Evolutionary conservation across 768 basidiomycete species (phyloP).

Genomic region (Mycena polygramma): DNA sequence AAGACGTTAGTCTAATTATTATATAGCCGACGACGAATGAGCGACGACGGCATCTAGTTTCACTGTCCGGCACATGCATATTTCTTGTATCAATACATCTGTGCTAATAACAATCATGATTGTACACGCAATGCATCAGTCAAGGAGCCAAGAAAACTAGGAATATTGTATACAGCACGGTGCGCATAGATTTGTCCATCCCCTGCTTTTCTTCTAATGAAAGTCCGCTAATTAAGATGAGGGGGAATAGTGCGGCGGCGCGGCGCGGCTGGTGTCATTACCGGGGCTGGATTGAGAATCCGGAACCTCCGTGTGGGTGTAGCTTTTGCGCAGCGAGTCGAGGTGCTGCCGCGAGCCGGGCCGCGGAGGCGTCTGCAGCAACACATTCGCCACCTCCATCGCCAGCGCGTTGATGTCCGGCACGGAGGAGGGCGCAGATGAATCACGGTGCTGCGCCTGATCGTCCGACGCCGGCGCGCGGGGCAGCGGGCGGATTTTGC

Average conservation of each 20-base stretch:
- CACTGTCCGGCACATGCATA: not conserved
- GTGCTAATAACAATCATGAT: not conserved
- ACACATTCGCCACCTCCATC: conserved; percentile 45
- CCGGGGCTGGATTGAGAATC: not conserved
- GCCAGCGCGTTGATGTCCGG: conserved; percentile 45
- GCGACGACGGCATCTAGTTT: conserved; percentile 8
- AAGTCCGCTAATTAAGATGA: too few relatives aligned
- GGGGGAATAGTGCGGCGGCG: conserved; percentile 25
- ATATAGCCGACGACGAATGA: conserved; percentile 23
- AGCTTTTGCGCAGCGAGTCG: conserved; percentile 9
- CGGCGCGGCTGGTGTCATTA: not conserved
- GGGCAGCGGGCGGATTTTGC: conserved; percentile 23
- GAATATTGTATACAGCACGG: conserved; percentile 1
- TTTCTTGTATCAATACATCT: not conserved
- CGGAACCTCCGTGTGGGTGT: not conserved
- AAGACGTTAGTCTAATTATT: not conserved
- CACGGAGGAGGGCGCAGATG: not conserved
- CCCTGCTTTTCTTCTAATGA: not conserved
- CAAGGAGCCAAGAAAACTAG: not conserved
- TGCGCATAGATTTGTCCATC: not conserved
- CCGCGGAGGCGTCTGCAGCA: conserved; percentile 41
- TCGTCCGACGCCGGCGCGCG: conserved; percentile 19
- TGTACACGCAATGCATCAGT: conserved; percentile 13
- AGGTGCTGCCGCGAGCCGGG: conserved; percentile 22
- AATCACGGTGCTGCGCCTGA: conserved; percentile 13